Evolutionary conservation across 306 rosid genomes (phyloP), one percentile per base, ranked within the genome.

Genomic region (Luffa aegyptiaca): DNA sequence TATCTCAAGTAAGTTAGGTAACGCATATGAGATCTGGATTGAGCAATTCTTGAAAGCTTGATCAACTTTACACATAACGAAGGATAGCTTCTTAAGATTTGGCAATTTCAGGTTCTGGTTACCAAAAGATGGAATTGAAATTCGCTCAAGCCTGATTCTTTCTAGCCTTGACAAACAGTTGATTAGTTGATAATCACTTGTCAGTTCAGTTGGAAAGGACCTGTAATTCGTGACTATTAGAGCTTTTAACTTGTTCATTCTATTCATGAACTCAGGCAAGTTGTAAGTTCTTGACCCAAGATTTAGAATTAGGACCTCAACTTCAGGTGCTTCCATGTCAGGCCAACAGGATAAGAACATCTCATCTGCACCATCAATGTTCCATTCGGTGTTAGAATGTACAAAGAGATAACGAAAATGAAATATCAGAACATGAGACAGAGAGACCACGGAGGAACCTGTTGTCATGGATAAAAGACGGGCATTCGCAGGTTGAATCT

Each of bases 291-390:
- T 36, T 20, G 84, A 41, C 44, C 83, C 46, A 76, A 85, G 58
- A 82, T 88, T 89, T 51, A 93, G 79, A 49, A 92, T 82, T 6
- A 93, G 79, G 35, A 86, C 98, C 85, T 90, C 87, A 64, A 82
- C 90, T 45, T 87, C 68, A 10, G 82, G 39, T 41, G 88, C 85
- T 51, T 84, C 79, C 83, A 88, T 66, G 83, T 90, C 68, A 21
- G 61, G 84, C 95, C 90, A 82, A 10, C 87, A 75, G n/a, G 88
- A 80, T 59, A 81, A 78, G 78, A 90, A 88, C 7, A 1, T 10
- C 77, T 84, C 93, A 83, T 86, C 98, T 94, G 92, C 85, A 85
- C 83, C 78, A 74, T 74, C 78, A 17, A 18, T 33, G 14, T 74
- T 5, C 2, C 78, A 35, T 8, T 18, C 9, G 20, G 16, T 33